phyloP scores from a whole-genome alignment of 129 eudicot genomes.

The Artemisia argyi region DNA sequence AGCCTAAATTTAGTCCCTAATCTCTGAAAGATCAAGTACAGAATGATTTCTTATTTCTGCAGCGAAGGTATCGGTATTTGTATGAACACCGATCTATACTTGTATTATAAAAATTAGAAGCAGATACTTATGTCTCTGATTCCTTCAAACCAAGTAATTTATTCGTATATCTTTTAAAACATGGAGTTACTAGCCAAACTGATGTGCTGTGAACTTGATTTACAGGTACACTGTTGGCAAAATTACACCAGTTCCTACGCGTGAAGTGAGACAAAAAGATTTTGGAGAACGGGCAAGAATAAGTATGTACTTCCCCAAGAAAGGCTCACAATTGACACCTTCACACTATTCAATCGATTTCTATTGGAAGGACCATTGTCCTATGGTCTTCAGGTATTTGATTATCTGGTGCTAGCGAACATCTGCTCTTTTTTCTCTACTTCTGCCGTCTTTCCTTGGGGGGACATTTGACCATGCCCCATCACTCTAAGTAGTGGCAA shows the following conservation, averaged over 20 bases:
- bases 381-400: constrained; percentile 87
- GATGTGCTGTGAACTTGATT: not conserved
- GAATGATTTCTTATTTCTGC: constrained; percentile 17
- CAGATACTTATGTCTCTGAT: not conserved
- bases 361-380: constrained; percentile 91
- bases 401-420: constrained; percentile 15
- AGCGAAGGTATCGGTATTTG: not conserved
- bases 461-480: not conserved
- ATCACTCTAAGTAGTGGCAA: not conserved
- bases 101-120: not conserved
- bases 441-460: constrained; percentile 36
- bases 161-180: not conserved
- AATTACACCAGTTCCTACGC: constrained; percentile 88
- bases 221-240: constrained; percentile 83
- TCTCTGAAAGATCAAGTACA: constrained; percentile 15
- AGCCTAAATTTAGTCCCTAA: constrained; percentile 5
- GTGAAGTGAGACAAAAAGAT: constrained; percentile 54
- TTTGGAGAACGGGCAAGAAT: constrained; percentile 64
- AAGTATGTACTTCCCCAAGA: constrained; percentile 78
- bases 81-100: not conserved
- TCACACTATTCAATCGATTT: constrained; percentile 82
- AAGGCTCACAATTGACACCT: constrained; percentile 90
- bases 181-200: not conserved
- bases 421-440: not conserved
- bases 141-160: not conserved